phyloP scores from a whole-genome alignment of 108 stramenopile genomes.

The Cyclotella atomus region DNA sequence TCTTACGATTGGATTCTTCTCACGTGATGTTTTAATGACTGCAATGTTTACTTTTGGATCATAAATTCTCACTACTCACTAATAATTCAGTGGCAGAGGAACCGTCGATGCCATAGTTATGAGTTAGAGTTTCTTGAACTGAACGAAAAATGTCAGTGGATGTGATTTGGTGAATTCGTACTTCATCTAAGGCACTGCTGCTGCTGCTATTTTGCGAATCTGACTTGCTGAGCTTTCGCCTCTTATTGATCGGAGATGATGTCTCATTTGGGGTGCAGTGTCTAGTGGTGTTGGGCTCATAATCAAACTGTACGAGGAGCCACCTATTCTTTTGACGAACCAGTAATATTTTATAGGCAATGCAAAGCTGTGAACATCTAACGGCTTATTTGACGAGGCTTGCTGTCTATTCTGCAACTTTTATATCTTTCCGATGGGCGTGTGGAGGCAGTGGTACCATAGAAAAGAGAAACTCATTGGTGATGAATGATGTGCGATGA shows the following conservation, averaged over 20 bases:
- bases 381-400: too few species aligned
- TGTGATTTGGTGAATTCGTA: slow-evolving; percentile 28
- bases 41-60: slow-evolving; percentile 56
- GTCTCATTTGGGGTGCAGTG: slow-evolving; percentile 11
- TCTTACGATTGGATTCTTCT: slow-evolving; percentile 47
- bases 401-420: too few species aligned
- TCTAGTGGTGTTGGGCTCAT: slow-evolving; percentile 28
- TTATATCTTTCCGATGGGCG: too few species aligned
- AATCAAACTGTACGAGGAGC: slow-evolving; percentile 69
- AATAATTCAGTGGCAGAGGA: slow-evolving; percentile 25
- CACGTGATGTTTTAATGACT: slow-evolving; percentile 63
- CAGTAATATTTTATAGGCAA: slow-evolving; percentile 45
- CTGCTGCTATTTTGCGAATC: slow-evolving; percentile 2
- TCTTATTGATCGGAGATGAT: slow-evolving; percentile 13
- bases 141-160: slow-evolving; percentile 36
- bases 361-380: too few species aligned
- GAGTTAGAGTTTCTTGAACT: slow-evolving; percentile 27
- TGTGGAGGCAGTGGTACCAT: too few species aligned
- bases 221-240: slow-evolving; percentile 23
- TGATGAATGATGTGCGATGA: background rate
- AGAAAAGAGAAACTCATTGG: too few species aligned
- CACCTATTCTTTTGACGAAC: slow-evolving; percentile 77
- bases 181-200: background rate
- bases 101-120: slow-evolving; percentile 35
- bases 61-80: slow-evolving; percentile 66